These are phyloP conservation scores for Jimgerdemannia lactiflua DNA, from an alignment of 192 early-diverging fungal species.

Conservation along the genomic window DNA sequence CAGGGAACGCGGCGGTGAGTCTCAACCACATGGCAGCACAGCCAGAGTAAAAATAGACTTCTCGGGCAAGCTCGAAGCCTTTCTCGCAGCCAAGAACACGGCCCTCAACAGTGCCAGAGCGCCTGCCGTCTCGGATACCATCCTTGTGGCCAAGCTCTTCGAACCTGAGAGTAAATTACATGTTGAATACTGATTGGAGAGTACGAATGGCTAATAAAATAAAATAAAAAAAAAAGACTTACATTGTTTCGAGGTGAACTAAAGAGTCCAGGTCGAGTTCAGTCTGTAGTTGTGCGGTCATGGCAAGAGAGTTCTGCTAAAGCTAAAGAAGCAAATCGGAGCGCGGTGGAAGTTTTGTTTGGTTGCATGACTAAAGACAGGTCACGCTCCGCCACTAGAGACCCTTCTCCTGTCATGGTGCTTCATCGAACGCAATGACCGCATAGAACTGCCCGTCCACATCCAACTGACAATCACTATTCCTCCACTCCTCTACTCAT, in stretches of 20 bases:
- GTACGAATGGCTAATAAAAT: background rate
- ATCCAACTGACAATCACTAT: too few species aligned
- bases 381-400: too few species aligned
- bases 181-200: background rate
- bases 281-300: slow-evolving; percentile 20
- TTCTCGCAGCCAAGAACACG: slow-evolving; percentile 54
- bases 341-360: too few species aligned
- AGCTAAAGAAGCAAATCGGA: background rate
- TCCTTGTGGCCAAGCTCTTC: slow-evolving; percentile 53
- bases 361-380: too few species aligned
- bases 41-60: slow-evolving; percentile 54
- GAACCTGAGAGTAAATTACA: slow-evolving; percentile 38
- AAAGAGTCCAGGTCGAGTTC: slow-evolving; percentile 45
- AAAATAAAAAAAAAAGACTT: background rate
- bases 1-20: slow-evolving; percentile 22
- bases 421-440: too few species aligned
- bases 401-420: too few species aligned
- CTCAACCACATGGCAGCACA: slow-evolving; percentile 45
- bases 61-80: slow-evolving; percentile 49
- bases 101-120: slow-evolving; percentile 49
- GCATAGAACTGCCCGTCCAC: too few species aligned
- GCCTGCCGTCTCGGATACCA: slow-evolving; percentile 45
- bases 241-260: slow-evolving; percentile 48
- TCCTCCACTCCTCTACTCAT: too few species aligned
- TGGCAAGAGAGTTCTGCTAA: slow-evolving; percentile 5